Conservation (phyloP, 352 stramenopile genomes). For the Halophytophthora polymorphica region DNA sequence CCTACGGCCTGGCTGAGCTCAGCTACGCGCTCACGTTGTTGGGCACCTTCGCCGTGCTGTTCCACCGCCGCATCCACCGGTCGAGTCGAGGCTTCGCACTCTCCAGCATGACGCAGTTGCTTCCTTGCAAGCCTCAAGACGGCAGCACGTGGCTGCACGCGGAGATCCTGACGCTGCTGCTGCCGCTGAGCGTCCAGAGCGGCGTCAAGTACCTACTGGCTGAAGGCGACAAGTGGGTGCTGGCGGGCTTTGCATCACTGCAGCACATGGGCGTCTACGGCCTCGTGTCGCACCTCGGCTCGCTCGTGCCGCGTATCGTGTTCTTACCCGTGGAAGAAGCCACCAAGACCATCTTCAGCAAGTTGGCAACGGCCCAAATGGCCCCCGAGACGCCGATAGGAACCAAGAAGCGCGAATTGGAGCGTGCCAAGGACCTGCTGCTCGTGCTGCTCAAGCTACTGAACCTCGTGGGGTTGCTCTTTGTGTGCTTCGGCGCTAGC, state of each 20-base stretch:
- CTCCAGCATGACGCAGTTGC: slow-evolving; percentile 44
- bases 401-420: slow-evolving; percentile 25
- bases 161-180: slow-evolving; percentile 55
- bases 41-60: slow-evolving; percentile 56
- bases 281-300: slow-evolving; percentile 94
- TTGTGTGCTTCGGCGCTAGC: slow-evolving; percentile 80
- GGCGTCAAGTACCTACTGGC: slow-evolving; percentile 97
- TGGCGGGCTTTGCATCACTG: slow-evolving; percentile 86
- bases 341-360: slow-evolving; percentile 93
- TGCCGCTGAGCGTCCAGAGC: slow-evolving; percentile 89
- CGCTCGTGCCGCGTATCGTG: slow-evolving; percentile 93
- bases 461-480: slow-evolving; percentile 78
- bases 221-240: slow-evolving; percentile 95
- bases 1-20: slow-evolving; percentile 75
- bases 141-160: slow-evolving; percentile 39
- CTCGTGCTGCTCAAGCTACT: slow-evolving; percentile 81
- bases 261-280: slow-evolving; percentile 96
- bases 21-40: slow-evolving; percentile 64
- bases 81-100: slow-evolving; percentile 35
- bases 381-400: slow-evolving; percentile 8
- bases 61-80: slow-evolving; percentile 39
- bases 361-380: slow-evolving; percentile 50
- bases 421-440: slow-evolving; percentile 48
- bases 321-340: slow-evolving; percentile 97
- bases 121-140: slow-evolving; percentile 27